Evolutionary conservation across 208 protist genomes (phyloP), one percentile per base, ranked within the genome.

Genomic region (Histomonas meleagridis): DNA sequence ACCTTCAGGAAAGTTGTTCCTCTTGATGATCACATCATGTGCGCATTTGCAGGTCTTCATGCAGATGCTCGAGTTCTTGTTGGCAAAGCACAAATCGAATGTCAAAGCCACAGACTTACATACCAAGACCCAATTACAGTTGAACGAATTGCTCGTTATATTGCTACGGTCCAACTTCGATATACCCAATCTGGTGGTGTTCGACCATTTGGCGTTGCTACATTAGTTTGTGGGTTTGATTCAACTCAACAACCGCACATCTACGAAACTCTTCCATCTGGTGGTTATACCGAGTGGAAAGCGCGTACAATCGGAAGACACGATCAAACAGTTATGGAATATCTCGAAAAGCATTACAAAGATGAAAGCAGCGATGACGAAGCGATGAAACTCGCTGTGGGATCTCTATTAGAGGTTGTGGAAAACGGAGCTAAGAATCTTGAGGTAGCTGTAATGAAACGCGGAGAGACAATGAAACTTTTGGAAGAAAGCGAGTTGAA

Each of bases 11-110:
- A 99, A 94, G 98, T 99, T 90, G 95, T 96, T 92, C 96, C 97
- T 79, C 94, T 99, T 5, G 99, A 99, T 93, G 96, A 93, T 5
- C 72, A 91, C n/a, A 43, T 92, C 43, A 79, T 81, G 28, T 91
- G 91, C 46, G 93, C 93, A 55, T 93, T 93, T 57, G 55, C 93
- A 55, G 94, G 96, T 1, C 95, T 99, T 53, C 98, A 97, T 21
- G 98, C 98, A 9, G 98, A 99, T 95, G 98, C 98, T 40, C 96
- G 98, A 57, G 98, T 99, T 62, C 96, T 99, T 49, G 96, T 99
- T 91, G 97, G 99, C 95, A 97, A 86, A 48, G 91, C 98, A 7
- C 95, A 98, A 72, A 93, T 99, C 10, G 97, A 99, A 95, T 98
- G 97, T 93, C 98, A 99, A 94, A 97, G 95, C 93, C 98, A 99